phyloP scores from a whole-genome alignment of 2,329 filamentous ascomycete species.

The Decorospora gaudefroyi region DNA sequence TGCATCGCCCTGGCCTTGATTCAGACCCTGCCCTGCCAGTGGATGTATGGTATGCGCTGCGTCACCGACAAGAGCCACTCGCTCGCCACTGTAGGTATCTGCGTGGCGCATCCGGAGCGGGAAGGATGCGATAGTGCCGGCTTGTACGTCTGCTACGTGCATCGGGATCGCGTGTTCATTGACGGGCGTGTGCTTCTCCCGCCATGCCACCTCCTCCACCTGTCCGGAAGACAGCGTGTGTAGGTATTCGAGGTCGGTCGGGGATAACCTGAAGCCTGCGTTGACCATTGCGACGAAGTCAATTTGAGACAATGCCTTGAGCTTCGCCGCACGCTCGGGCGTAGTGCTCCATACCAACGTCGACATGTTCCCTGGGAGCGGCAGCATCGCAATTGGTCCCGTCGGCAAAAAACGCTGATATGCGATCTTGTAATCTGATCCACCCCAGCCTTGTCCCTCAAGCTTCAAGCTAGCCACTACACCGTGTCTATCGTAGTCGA shows the following conservation, averaged over 20 bases:
- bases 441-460: conserved; percentile 55
- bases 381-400: conserved; percentile 88
- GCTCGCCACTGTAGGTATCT: conserved; percentile 87
- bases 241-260: conserved; percentile 82
- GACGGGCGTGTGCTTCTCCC: conserved; percentile 69
- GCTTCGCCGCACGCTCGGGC: conserved; percentile 72
- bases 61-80: conserved; percentile 90
- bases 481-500: conserved; percentile 91
- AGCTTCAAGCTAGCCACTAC: conserved; percentile 87
- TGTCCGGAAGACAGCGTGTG: conserved; percentile 61
- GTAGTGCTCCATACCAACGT: conserved; percentile 96
- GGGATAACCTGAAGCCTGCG: conserved; percentile 81
- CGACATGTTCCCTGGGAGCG: conserved; percentile 79
- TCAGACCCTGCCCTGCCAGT: conserved; percentile 90
- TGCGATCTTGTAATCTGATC: conserved; percentile 66
- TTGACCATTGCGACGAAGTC: conserved; percentile 91
- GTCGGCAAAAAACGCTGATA: conserved; percentile 95
- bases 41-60: conserved; percentile 95
- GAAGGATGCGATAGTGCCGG: conserved; percentile 82
- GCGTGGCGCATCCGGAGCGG: conserved; percentile 90
- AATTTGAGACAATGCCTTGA: conserved; percentile 72
- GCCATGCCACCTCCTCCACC: conserved; percentile 83
- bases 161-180: conserved; percentile 62
- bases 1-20: conserved; percentile 89
- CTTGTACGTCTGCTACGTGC: conserved; percentile 70